phyloP scores from a whole-genome alignment of 2,329 filamentous ascomycete genomes.

The Mariannaea elegans region DNA sequence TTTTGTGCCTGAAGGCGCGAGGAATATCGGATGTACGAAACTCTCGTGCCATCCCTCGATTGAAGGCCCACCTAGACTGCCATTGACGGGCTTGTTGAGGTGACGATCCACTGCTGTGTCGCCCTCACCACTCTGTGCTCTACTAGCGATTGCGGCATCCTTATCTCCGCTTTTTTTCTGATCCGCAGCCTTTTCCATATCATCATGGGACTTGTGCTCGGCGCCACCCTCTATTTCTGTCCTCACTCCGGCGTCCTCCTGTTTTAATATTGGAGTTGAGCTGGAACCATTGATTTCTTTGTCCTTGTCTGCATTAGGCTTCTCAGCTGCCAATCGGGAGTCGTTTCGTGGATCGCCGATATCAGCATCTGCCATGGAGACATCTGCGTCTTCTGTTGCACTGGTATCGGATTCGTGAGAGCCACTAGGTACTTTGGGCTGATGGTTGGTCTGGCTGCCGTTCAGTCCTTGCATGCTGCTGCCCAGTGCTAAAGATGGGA shows the following conservation, averaged over 20 bases:
- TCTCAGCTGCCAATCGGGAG: slow-evolving; percentile 24
- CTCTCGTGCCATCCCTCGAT: slow-evolving; percentile 50
- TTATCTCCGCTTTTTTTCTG: slow-evolving; percentile 5
- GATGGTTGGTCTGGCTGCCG: slow-evolving; percentile 12
- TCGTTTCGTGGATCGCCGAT: slow-evolving; percentile 29
- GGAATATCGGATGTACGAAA: slow-evolving; percentile 79
- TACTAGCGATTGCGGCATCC: neutral
- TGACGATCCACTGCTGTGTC: slow-evolving; percentile 7
- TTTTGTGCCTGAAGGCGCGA: slow-evolving; percentile 67
- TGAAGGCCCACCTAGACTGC: slow-evolving; percentile 5
- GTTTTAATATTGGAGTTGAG: slow-evolving; percentile 16
- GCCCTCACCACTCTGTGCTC: slow-evolving; percentile 8
- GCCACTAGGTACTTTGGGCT: slow-evolving; percentile 10
- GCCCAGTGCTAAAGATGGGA: slow-evolving; percentile 29
- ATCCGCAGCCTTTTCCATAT: slow-evolving; percentile 5
- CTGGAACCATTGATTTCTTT: slow-evolving; percentile 10
- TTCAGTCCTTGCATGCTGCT: slow-evolving; percentile 34
- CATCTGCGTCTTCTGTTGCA: slow-evolving; percentile 34
- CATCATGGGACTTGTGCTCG: slow-evolving; percentile 1
- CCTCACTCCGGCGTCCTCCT: slow-evolving; percentile 17
- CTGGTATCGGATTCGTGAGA: slow-evolving; percentile 22
- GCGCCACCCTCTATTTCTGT: neutral
- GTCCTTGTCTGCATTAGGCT: slow-evolving; percentile 16
- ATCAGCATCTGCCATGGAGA: slow-evolving; percentile 45
- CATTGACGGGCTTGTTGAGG: slow-evolving; percentile 19